Evolutionary conservation across 768 basidiomycete species (phyloP).

Genomic region (Crassisporium funariophilum): DNA sequence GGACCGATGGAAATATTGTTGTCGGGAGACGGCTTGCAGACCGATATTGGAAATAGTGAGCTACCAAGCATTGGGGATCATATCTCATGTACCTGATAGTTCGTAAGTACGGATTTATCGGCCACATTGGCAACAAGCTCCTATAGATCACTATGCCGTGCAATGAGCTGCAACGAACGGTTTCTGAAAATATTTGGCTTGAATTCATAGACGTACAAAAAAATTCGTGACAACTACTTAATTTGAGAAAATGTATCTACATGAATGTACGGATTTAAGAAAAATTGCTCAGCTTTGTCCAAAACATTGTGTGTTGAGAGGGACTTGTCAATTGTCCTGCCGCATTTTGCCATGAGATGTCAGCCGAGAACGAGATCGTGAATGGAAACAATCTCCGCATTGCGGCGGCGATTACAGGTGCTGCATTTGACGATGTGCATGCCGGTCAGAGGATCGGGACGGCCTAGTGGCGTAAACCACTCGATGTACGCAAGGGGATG

Average conservation of each 20-base stretch:
- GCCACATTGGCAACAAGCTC: too few species aligned
- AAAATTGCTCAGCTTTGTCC: too few species aligned
- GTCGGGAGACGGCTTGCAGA: background rate
- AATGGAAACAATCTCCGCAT: slow-evolving; percentile 19
- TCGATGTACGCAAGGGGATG: slow-evolving; percentile 25
- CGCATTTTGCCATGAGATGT: background rate
- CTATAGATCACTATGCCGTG: too few species aligned
- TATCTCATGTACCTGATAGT: too few species aligned
- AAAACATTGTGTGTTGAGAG: background rate
- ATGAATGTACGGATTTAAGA: background rate
- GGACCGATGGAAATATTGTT: background rate
- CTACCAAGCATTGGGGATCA: too few species aligned
- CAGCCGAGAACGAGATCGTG: background rate
- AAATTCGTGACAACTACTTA: too few species aligned
- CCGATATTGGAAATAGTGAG: background rate
- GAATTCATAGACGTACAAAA: too few species aligned
- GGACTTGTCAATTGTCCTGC: background rate
- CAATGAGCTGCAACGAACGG: too few species aligned
- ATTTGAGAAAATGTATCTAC: background rate
- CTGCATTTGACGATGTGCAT: slow-evolving; percentile 17
- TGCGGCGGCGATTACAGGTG: slow-evolving; percentile 7
- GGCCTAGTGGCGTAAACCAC: slow-evolving; percentile 25
- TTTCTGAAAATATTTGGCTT: too few species aligned
- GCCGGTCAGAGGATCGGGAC: slow-evolving; percentile 10
- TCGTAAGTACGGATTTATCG: too few species aligned